Conservation (phyloP, 371 early-diverging fungal species). For the Dichotomocladium elegans region DNA sequence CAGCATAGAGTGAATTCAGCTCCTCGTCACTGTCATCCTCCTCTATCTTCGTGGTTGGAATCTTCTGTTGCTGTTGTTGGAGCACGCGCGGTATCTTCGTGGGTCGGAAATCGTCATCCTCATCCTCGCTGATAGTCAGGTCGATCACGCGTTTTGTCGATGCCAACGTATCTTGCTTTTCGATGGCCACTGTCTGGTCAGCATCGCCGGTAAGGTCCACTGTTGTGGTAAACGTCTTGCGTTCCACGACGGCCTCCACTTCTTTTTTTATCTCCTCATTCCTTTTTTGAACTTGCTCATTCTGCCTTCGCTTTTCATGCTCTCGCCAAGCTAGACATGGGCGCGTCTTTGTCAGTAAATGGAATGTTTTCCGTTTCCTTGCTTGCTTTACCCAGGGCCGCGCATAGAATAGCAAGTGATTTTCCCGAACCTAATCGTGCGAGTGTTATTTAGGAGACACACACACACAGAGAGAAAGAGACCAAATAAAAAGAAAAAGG, state of each 20-base stretch:
- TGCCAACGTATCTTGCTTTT: not conserved
- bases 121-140: not conserved
- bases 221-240: too few species aligned
- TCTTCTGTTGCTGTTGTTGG: not conserved
- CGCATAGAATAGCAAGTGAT: slow-evolving; percentile 53
- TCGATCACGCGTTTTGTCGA: not conserved
- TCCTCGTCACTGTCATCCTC: slow-evolving; percentile 6
- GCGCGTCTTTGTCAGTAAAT: not conserved
- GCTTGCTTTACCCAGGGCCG: slow-evolving; percentile 16
- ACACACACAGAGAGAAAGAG: too few species aligned
- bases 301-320: slow-evolving; percentile 12
- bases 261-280: slow-evolving; percentile 1
- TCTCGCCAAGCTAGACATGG: slow-evolving; percentile 20
- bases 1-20: not conserved
- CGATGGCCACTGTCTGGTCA: too few species aligned
- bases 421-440: slow-evolving; percentile 67
- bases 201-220: too few species aligned
- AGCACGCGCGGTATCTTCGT: slow-evolving; percentile 2
- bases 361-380: too few species aligned
- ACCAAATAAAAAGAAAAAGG: too few species aligned
- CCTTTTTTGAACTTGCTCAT: too few species aligned
- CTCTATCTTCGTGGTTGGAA: not conserved
- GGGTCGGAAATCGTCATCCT: slow-evolving; percentile 27
- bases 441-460: too few species aligned
- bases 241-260: too few species aligned